Evolutionary conservation across 306 rosid genomes (phyloP).

Genomic region (Trichosanthes cucumerina): DNA sequence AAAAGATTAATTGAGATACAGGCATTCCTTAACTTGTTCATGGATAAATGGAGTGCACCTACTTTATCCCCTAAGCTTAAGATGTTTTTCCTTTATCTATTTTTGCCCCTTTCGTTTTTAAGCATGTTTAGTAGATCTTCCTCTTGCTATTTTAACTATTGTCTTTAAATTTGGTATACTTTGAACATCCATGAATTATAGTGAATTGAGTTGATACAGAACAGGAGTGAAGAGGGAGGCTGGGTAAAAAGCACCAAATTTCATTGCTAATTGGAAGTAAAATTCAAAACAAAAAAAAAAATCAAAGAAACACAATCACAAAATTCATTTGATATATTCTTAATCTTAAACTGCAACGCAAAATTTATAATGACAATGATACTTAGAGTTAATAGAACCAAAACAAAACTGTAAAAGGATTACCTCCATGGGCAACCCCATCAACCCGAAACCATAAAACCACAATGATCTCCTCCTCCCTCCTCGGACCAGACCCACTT

Average conservation of each 20-base stretch:
- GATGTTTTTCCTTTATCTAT: background rate
- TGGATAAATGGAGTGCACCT: background rate
- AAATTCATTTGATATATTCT: slow-evolving; percentile 14
- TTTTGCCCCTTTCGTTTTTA: background rate
- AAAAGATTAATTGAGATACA: too few relatives aligned
- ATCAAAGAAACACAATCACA: background rate
- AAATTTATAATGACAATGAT: slow-evolving; percentile 19
- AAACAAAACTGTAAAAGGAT: slow-evolving; percentile 16
- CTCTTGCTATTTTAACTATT: background rate
- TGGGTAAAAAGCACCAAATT: background rate
- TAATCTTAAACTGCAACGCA: background rate
- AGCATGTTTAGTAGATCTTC: background rate
- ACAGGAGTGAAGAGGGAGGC: background rate
- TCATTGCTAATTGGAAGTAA: background rate
- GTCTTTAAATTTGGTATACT: too few relatives aligned
- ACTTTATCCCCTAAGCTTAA: background rate
- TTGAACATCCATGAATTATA: too few relatives aligned
- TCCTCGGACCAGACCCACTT: slow-evolving; percentile 31
- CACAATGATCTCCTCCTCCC: slow-evolving; percentile 12
- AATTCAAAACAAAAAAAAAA: background rate
- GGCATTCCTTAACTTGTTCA: background rate
- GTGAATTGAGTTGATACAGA: too few relatives aligned
- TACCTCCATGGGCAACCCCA: slow-evolving; percentile 48
- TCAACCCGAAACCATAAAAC: slow-evolving; percentile 27
- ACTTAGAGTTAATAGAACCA: slow-evolving; percentile 12